Evolutionary conservation across 306 rosid genomes (phyloP).

Genomic region (Sechiopsis laciniata): DNA sequence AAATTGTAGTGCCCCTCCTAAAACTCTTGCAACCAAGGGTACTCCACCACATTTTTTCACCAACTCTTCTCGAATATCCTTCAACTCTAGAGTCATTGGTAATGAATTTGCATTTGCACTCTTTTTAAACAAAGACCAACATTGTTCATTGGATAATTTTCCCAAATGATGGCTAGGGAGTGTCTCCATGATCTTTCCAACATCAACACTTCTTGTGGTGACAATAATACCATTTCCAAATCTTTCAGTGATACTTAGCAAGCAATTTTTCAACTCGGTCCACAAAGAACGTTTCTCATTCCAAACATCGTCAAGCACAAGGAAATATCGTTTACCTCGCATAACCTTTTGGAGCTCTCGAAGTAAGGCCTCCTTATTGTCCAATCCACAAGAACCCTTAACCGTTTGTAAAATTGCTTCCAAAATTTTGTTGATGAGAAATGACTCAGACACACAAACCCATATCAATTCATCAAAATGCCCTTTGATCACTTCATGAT

Average conservation of each 20-base stretch:
- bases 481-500: not conserved
- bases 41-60: conserved; percentile 20
- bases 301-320: conserved; percentile 24
- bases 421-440: conserved; percentile 8
- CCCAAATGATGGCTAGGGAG: not conserved
- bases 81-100: not conserved
- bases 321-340: conserved; percentile 17
- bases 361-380: not conserved
- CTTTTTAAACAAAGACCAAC: conserved; percentile 9
- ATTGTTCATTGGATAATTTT: not conserved
- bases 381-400: not conserved
- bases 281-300: not conserved
- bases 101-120: not conserved
- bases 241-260: not conserved
- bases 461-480: conserved; percentile 20
- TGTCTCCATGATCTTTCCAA: conserved; percentile 1
- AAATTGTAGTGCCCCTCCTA: conserved; percentile 15
- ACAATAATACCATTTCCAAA: not conserved
- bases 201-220: conserved; percentile 14
- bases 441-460: conserved; percentile 24
- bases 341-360: not conserved
- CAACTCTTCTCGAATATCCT: not conserved
- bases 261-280: not conserved
- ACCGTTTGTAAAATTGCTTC: not conserved
- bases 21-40: conserved; percentile 18